Conservation (phyloP, 352 stramenopile species). For the Globisporangium solare region DNA sequence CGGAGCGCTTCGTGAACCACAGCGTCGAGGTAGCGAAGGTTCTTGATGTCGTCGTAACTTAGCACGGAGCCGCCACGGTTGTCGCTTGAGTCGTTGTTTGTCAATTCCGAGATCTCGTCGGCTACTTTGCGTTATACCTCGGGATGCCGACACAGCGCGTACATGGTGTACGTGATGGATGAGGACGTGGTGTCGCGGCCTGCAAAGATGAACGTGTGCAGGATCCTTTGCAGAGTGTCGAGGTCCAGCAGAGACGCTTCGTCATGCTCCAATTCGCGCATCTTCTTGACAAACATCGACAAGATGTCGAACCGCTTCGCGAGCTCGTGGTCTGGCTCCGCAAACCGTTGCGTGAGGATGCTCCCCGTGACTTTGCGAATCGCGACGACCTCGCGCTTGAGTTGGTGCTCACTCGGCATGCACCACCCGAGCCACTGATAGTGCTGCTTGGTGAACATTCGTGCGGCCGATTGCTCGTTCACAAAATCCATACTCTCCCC, state of each 20-base stretch:
- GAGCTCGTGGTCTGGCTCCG: conserved; percentile 29
- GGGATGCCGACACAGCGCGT: conserved; percentile 3
- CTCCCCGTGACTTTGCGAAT: conserved; percentile 35
- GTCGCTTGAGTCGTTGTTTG: background rate
- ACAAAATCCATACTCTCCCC: conserved; percentile 48
- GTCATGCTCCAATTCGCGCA: conserved; percentile 25
- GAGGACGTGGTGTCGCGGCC: conserved; percentile 37
- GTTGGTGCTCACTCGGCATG: conserved; percentile 55
- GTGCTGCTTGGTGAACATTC: conserved; percentile 61
- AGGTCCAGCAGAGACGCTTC: conserved; percentile 20
- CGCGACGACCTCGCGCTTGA: conserved; percentile 21
- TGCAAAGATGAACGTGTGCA: conserved; percentile 41
- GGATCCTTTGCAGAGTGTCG: conserved; percentile 13
- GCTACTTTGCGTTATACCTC: background rate
- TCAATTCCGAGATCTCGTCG: background rate
- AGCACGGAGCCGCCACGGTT: background rate
- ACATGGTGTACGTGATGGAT: conserved; percentile 4
- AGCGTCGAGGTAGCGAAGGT: conserved; percentile 62
- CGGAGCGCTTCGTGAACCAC: conserved; percentile 69
- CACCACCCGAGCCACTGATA: conserved; percentile 51
- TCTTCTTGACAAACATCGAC: conserved; percentile 51
- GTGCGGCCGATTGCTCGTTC: conserved; percentile 40
- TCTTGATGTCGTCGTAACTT: conserved; percentile 49
- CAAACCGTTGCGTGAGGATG: conserved; percentile 32
- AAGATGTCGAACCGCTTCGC: conserved; percentile 35